These are phyloP conservation scores for Wallacemonas sp. DNA, from an alignment of 208 protist species.

Conservation along the genomic window DNA sequence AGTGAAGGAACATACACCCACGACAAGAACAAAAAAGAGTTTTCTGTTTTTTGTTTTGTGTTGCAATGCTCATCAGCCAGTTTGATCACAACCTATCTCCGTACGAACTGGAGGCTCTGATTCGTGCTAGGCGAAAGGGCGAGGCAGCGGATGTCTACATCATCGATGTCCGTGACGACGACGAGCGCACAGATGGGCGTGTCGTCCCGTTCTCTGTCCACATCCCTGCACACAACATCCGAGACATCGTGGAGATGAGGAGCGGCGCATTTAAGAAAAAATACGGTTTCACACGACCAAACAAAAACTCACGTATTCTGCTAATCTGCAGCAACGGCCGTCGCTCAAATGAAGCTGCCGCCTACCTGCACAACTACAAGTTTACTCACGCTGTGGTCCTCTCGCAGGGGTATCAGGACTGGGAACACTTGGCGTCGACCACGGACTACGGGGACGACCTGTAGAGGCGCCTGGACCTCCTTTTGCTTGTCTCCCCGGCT, in stretches of 20 bases:
- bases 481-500: too few species aligned
- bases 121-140: slow-evolving; percentile 47
- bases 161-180: slow-evolving; percentile 59
- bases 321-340: slow-evolving; percentile 47
- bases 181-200: slow-evolving; percentile 45
- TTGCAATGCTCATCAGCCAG: slow-evolving; percentile 1
- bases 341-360: slow-evolving; percentile 31
- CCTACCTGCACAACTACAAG: slow-evolving; percentile 24
- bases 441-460: slow-evolving; percentile 46
- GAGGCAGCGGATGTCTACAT: slow-evolving; percentile 40
- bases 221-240: slow-evolving; percentile 23
- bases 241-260: slow-evolving; percentile 52
- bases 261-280: slow-evolving; percentile 38
- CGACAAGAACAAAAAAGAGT: not conserved
- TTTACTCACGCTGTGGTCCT: slow-evolving; percentile 40
- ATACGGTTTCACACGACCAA: slow-evolving; percentile 55
- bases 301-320: slow-evolving; percentile 49
- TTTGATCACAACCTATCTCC: slow-evolving; percentile 37
- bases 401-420: slow-evolving; percentile 34
- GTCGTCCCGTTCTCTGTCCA: slow-evolving; percentile 51
- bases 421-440: slow-evolving; percentile 31
- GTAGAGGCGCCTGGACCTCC: slow-evolving; percentile 21
- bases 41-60: slow-evolving; percentile 15
- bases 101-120: slow-evolving; percentile 57
- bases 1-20: too few species aligned